Evolutionary conservation across 164 flowering plant genomes (phyloP), one percentile per base, ranked within the genome.

Genomic region (Annona cherimola): DNA sequence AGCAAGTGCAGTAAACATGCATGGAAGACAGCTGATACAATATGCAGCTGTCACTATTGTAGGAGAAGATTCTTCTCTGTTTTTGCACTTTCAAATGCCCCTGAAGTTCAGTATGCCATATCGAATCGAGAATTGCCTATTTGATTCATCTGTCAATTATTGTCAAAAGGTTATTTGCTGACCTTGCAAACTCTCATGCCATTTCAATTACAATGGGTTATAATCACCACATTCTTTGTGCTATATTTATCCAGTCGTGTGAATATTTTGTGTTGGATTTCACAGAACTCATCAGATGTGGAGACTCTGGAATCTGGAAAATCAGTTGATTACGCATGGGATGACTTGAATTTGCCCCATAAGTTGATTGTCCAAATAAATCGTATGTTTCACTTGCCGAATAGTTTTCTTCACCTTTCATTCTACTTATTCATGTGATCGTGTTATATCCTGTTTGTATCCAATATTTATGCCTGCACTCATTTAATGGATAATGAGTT

Each of bases 291-390:
- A 39, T 68, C 76, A 35, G 86, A 83, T 63, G 82, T 80, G n/a
- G 98, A 95, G 78, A 81, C 77, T 80, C 86, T 95, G 69, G 84
- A 82, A 79, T 72, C 94, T 82, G 86, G 83, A 69, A 75, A 72
- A 69, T 79, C 77, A 71, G 79, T 75, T 55, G 77, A 80, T 75
- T 94, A 92, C 82, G 93, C 86, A 57, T 95, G 99, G 98, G 97
- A 89, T 79, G 93, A 95, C 84, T 75, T 83, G 76, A 87, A 83
- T 78, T 90, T 89, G 82, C 94, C 97, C 59, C 99, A 86, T 84
- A 89, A 83, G 77, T 86, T 95, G 63, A 81, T 90, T 65, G 84
- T 95, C 69, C 86, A 86, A 72, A 82, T 93, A 71, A 78, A 80
- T 76, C 90, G 99, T 89, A 81, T 45, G 76, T 43, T 65, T 68